Evolutionary conservation across 2,329 filamentous ascomycete species (phyloP).

Genomic region (Triangularia verruculosa): DNA sequence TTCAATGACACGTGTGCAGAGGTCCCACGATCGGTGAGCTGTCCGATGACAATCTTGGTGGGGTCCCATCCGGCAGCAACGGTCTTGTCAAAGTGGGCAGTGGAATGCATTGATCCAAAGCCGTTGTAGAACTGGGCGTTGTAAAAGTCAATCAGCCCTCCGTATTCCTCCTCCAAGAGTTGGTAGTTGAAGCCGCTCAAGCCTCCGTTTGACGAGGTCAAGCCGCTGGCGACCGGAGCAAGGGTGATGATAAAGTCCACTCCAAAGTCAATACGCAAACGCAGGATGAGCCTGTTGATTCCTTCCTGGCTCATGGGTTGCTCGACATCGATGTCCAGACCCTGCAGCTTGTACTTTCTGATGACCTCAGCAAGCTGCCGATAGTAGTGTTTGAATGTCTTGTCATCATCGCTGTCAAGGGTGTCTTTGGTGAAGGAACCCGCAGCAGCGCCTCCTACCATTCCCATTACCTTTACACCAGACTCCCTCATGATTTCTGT

Average conservation of each 20-base stretch:
- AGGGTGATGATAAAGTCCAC: conserved; percentile 68
- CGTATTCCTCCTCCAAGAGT: conserved; percentile 65
- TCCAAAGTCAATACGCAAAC: conserved; percentile 64
- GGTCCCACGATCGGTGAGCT: conserved; percentile 74
- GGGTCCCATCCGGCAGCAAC: conserved; percentile 66
- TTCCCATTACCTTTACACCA: conserved; percentile 77
- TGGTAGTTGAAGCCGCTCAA: conserved; percentile 81
- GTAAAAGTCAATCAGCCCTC: conserved; percentile 73
- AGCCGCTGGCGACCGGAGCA: conserved; percentile 74
- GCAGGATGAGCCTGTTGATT: conserved; percentile 59
- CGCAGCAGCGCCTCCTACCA: conserved; percentile 81
- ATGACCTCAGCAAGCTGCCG: conserved; percentile 60
- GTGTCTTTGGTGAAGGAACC: conserved; percentile 62
- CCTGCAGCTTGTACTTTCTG: conserved; percentile 54
- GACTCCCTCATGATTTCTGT: conserved; percentile 66
- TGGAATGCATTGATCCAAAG: conserved; percentile 61
- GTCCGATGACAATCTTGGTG: conserved; percentile 71
- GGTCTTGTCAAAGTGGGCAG: conserved; percentile 49
- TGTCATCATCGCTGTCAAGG: conserved; percentile 40
- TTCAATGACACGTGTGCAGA: conserved; percentile 49
- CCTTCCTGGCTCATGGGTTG: conserved; percentile 65
- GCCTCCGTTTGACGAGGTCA: conserved; percentile 54
- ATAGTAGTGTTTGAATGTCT: conserved; percentile 68
- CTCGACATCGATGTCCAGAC: conserved; percentile 72
- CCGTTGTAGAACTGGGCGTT: conserved; percentile 93